phyloP scores from a whole-genome alignment of 805 yeast genomes.

The Kodamaea laetipori region DNA sequence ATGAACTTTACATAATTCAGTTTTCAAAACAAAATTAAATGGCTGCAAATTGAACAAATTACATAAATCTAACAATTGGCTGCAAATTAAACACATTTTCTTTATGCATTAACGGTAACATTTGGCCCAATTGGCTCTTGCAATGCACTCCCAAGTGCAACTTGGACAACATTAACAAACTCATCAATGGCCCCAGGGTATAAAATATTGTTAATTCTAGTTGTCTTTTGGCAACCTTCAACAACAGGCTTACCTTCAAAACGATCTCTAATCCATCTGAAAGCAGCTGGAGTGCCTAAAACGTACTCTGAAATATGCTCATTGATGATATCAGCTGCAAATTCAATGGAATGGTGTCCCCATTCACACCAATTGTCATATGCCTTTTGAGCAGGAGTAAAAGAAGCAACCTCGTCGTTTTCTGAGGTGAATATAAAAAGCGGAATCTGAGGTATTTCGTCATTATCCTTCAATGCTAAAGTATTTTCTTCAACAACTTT shows the following conservation, averaged over 20 bases:
- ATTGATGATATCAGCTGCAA: constrained; percentile 25
- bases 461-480: constrained; percentile 8
- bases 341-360: constrained; percentile 21
- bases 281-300: constrained; percentile 20
- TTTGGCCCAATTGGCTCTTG: constrained; percentile 11
- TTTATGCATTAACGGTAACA: constrained; percentile 1
- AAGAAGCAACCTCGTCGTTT: constrained; percentile 17
- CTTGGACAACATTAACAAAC: neutral
- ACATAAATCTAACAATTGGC: too few relatives aligned
- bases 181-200: constrained; percentile 33
- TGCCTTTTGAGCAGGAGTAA: constrained; percentile 13
- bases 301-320: constrained; percentile 26
- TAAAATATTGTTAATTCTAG: constrained; percentile 49
- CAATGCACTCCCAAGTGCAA: neutral
- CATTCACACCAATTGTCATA: constrained; percentile 31
- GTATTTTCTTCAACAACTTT: constrained; percentile 6
- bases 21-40: too few relatives aligned
- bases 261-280: constrained; percentile 22
- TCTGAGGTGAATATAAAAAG: constrained; percentile 16
- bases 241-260: constrained; percentile 18
- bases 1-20: too few relatives aligned
- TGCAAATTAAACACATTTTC: too few relatives aligned
- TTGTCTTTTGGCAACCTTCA: constrained; percentile 33
- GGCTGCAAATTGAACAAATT: too few relatives aligned
- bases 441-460: constrained; percentile 12